Evolutionary conservation across 495 filamentous ascomycete species (phyloP), one percentile per base, ranked within the genome.

Genomic region (Aspergillus kassunensis): DNA sequence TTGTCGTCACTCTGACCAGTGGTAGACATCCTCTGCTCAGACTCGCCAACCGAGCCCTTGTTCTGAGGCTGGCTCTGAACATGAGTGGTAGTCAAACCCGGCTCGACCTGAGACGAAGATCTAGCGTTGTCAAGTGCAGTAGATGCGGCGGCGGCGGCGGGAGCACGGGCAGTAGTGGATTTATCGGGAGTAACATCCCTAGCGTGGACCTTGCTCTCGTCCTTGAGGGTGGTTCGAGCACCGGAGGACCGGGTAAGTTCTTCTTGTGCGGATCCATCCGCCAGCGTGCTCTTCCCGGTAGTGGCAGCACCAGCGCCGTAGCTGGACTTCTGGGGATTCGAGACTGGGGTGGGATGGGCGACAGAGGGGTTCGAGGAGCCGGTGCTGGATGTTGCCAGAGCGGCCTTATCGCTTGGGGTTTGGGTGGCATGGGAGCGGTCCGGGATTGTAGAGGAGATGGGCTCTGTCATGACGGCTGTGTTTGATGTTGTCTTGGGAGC

Each of bases 401-500:
- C 18, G 18, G 44, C 44, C 16, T 33, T 33, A 4, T 21, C 44
- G 19, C 25, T 48, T 42, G 48, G 48, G 49, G 44, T 21, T 45
- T 30, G 13, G 24, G 12, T 6, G 19, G 40, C 21, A 43, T 15
- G 21, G 41, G 27, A 11, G 24, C 15, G 42, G 42, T 20, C 36
- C n/a, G 35, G 41, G 20, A 11, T 25, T 41, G 53, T 55, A 11
- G 60, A 44, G 18, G 53, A 43, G 40, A 51, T 19, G 21, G 39
- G 40, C 39, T 62, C 49, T 16, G 56, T 27, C 20, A 54, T 46
- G 9, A 55, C 27, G 3, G 62, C 60, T 1, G 70, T 70, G 44
- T 66, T 64, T 16, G 18, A 36, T 3, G 61, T 60, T 24, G 58
- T 42, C 0, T 19, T 12, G 1, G 64, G 64, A 16, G 67, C 63